These are phyloP conservation scores for Ambrosiella cleistominuta DNA, from an alignment of 2,329 filamentous ascomycete species.

Conservation along the genomic window DNA sequence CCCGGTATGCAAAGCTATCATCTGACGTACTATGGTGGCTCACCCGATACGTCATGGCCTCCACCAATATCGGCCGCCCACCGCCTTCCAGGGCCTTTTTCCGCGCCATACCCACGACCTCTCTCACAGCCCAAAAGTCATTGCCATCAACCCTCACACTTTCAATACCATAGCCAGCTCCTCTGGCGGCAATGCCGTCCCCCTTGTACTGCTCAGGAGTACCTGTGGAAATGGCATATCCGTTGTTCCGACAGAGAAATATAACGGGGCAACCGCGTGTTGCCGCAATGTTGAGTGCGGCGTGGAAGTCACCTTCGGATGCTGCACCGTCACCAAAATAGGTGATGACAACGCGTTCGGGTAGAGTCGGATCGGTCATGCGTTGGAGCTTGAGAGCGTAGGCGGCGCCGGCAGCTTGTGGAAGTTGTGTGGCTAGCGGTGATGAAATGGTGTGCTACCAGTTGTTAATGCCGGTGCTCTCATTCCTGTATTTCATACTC, in stretches of 20 bases:
- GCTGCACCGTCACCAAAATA: conserved; percentile 88
- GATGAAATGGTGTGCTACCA: conserved; percentile 63
- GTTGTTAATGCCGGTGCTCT: background rate
- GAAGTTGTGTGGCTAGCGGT: conserved; percentile 73
- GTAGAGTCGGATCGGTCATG: conserved; percentile 48
- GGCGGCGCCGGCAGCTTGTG: conserved; percentile 71
- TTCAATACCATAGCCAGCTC: conserved; percentile 83
- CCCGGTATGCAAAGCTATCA: conserved; percentile 91
- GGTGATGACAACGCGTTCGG: conserved; percentile 55
- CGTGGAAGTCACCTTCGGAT: conserved; percentile 82
- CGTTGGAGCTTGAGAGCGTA: conserved; percentile 75
- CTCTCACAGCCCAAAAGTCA: conserved; percentile 74
- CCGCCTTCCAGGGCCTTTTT: conserved; percentile 62
- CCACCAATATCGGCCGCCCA: conserved; percentile 70
- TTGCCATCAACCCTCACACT: conserved; percentile 89
- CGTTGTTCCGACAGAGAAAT: conserved; percentile 86
- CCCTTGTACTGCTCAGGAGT: conserved; percentile 83
- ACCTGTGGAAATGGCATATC: conserved; percentile 77
- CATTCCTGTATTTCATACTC: background rate
- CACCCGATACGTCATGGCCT: conserved; percentile 97
- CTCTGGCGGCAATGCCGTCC: conserved; percentile 75
- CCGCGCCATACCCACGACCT: conserved; percentile 61
- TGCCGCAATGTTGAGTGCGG: conserved; percentile 76
- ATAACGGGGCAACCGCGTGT: conserved; percentile 74
- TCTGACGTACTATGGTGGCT: conserved; percentile 94